Evolutionary conservation across 225 moss, liverwort and hornwort species (phyloP).

Genomic region (Antitrichia curtipendula): DNA sequence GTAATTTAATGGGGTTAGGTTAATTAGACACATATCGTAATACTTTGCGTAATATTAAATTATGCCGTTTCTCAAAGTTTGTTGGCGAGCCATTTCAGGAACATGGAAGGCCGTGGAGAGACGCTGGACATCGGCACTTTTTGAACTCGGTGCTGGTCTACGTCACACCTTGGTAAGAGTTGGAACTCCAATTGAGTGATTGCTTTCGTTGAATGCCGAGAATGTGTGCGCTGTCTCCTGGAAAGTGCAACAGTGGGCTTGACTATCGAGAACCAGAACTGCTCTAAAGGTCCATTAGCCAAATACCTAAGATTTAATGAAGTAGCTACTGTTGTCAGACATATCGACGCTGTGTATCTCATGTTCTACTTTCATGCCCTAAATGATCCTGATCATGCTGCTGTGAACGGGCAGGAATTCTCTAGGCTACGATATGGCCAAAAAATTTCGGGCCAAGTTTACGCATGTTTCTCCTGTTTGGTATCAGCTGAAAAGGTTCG

Average conservation of each 20-base stretch:
- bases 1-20: background rate
- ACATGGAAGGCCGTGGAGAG: constrained; percentile 23
- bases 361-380: background rate
- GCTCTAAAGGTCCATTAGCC: background rate
- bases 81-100: constrained; percentile 10
- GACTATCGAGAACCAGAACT: background rate
- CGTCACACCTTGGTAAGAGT: constrained; percentile 44
- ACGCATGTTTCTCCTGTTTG: constrained; percentile 96
- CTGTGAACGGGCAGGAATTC: constrained; percentile 58
- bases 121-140: constrained; percentile 26
- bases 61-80: background rate
- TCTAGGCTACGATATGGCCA: constrained; percentile 87
- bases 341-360: background rate
- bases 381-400: background rate
- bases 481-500: constrained; percentile 89
- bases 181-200: background rate
- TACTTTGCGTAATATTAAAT: background rate
- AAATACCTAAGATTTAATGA: background rate
- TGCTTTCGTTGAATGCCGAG: background rate
- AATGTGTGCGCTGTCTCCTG: background rate
- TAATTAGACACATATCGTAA: background rate
- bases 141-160: constrained; percentile 34
- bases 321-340: background rate
- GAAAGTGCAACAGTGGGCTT: background rate
- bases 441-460: constrained; percentile 69